Evolutionary conservation across 441 rosid genomes (phyloP), one percentile per base, ranked within the genome.

Genomic region (Bruguiera hainesii): DNA sequence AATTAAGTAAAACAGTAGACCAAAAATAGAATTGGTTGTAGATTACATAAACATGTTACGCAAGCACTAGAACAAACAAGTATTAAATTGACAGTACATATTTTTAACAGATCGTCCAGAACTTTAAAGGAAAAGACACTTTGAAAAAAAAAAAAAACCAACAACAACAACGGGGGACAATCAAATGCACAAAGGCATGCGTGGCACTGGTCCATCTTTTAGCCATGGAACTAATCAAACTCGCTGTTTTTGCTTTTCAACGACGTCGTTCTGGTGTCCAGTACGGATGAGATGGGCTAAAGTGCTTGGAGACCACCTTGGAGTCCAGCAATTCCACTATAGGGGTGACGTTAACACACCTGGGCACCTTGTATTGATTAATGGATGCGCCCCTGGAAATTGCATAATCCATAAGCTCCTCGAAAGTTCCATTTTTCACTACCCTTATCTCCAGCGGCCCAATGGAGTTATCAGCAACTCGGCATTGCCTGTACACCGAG

Each of bases 311-410:
- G 33, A 82, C 81, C 56, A 87, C 89, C 70, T 94, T 82, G 11
- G 90, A 88, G 74, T 91, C 93, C 6, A 94, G 87, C 67, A 94
- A 64, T 78, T 94, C 98, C 83, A 89, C 77, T 18, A 91, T 91
- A 9, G 99, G 98, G 8, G 87, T 84, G 72, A 83, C 89, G 77
- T 83, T 94, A 4, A 94, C 97, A 73, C 98, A 94, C 77, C 98
- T 79, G 13, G 98, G 97, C 42, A 84, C 97, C 80, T 94, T 94
- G 62, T 94, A 94, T 76, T 90, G 99, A 64, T 94, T 94, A 61
- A 94, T 94, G 3, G 99, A 94, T 0, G 99, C 99, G 0, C 99
- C 98, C 56, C 94, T 82, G 16, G 98, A 88, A 64, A 94, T 89
- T 1, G 98, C 97, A 53, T 91, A 91, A 73, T 94, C 99, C 98